Evolutionary conservation across 2,329 filamentous ascomycete species (phyloP), one percentile per base, ranked within the genome.

Genomic region (Metarhizium anisopliae): DNA sequence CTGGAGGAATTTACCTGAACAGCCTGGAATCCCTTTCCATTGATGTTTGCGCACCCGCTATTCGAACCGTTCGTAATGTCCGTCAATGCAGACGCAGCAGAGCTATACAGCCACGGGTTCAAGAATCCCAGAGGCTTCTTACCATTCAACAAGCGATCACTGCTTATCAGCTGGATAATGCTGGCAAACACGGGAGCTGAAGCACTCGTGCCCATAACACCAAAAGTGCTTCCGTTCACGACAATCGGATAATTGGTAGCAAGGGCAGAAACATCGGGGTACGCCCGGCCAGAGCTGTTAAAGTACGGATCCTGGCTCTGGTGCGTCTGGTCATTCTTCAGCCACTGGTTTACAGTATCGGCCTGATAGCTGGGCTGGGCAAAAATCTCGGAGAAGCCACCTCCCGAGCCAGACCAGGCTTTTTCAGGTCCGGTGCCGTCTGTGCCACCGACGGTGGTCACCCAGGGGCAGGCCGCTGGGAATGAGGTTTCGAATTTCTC

Each of bases 401-500:
- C n/a, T 1, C 50, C 50, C 7, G 55, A 56, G 29, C 40, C 30
- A 13, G 10, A 5, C 55, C 55, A 56, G 2, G 30, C 55, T 2
- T 30, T 49, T 25, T 56, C 55, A 49, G 55, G 51, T 6, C 38
- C 51, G 6, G 45, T 36, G 16, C 51, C 47, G 30, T 16, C n/a
- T 38, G 55, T 56, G 55, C 52, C 55, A 11, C 55, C 55, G 6
- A 57, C 55, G 14, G 55, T 32, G 47, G 55, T 57, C 2, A 84
- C 74, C 60, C 77, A 85, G 0, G 82, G 82, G 62, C 82, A 72
- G 1, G 66, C 63, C 11, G 68, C 67, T 10, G 62, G 62, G 54
- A 64, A 65, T 3, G 54, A 51, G 10, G 61, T 59, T 56, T 58
- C 57, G 53, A 65, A 82, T 74, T n/a, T 83, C 3, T 40, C 32